Evolutionary conservation across 768 basidiomycete genomes (phyloP).

Genomic region (Rhizopogon sp.): DNA sequence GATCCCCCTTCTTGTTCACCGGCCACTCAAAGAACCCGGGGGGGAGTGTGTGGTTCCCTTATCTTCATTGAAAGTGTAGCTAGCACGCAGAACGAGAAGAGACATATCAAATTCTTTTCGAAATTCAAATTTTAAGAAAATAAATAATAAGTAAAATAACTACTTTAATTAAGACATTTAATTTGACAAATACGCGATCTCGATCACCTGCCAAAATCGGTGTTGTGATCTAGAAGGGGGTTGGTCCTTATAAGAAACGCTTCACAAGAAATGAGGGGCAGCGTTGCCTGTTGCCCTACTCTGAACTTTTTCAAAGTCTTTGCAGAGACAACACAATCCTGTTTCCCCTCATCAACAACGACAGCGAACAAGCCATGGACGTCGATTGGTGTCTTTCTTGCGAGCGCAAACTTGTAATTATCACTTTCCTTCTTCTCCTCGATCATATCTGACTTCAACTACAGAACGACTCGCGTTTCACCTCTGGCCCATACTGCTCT

Average conservation of each 20-base stretch:
- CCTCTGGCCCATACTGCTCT: conserved; percentile 49
- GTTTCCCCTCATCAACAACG: background rate
- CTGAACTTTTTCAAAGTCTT: conserved; percentile 12
- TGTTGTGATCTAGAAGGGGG: conserved; percentile 16
- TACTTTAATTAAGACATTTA: conserved; percentile 18
- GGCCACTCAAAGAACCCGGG: conserved; percentile 6
- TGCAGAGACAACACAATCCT: background rate
- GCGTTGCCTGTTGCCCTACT: conserved; percentile 14
- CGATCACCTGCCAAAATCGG: conserved; percentile 11
- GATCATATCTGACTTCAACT: conserved; percentile 1
- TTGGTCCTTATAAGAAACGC: conserved; percentile 23
- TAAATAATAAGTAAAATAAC: conserved; percentile 10
- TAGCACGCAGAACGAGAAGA: background rate
- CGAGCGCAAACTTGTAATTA: conserved; percentile 51
- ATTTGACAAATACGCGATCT: conserved; percentile 26
- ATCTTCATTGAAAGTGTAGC: background rate
- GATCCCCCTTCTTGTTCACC: conserved; percentile 1
- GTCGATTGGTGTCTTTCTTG: conserved; percentile 71
- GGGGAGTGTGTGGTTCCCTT: conserved; percentile 1
- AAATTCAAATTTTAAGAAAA: conserved; percentile 5
- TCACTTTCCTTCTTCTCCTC: conserved; percentile 1
- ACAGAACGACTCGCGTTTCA: conserved; percentile 13
- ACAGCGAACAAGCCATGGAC: conserved; percentile 39
- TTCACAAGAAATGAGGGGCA: background rate
- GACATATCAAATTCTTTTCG: conserved; percentile 2